Evolutionary conservation across 768 basidiomycete species (phyloP), one percentile per base, ranked within the genome.

Genomic region (Russula griseocarnosa): DNA sequence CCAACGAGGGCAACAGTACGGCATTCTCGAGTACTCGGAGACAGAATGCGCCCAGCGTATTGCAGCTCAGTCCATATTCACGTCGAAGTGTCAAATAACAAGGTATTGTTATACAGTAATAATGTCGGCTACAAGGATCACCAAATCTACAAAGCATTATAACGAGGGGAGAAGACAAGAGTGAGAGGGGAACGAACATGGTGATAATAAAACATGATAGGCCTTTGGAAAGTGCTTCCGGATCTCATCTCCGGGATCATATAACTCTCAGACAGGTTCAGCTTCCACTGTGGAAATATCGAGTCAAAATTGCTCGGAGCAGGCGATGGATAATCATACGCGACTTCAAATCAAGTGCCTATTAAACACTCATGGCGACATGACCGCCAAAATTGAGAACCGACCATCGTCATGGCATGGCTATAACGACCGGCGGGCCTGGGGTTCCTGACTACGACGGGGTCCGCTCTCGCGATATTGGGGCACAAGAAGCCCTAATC

Each of bases 301-400:
- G 30, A 30, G 30, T 30, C 30, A 30, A 30, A 30, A 30, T 30
- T 3, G 30, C 30, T 30, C 30, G 6, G 30, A 30, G 30, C 30
- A 30, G 6, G 30, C 3, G 64, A 60, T 3, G 58, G 38, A 30
- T 0, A 38, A 16, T 74, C 92, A 77, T 76, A 96, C 97, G 76
- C 62, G 94, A 91, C 71, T 92, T 94, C 67, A 99, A 83, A 77
- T 99, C 95, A 73, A 98, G 98, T 16, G 86, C 83, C 93, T 94
- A 96, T 24, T 24, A 99, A 74, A 74, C 5, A 28, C 28, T 28
- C 28, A 28, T 28, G 28, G 28, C 28, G 28, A 28, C 28, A 28
- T 28, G 28, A 28, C 28, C 28, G 5, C 28, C 28, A 5, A 5
- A 28, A 5, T 5, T 28, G 2, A 5, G 28, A 28, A 28, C 28